Conservation (phyloP, 495 filamentous ascomycete species). For the Talaromyces nanjingensis region DNA sequence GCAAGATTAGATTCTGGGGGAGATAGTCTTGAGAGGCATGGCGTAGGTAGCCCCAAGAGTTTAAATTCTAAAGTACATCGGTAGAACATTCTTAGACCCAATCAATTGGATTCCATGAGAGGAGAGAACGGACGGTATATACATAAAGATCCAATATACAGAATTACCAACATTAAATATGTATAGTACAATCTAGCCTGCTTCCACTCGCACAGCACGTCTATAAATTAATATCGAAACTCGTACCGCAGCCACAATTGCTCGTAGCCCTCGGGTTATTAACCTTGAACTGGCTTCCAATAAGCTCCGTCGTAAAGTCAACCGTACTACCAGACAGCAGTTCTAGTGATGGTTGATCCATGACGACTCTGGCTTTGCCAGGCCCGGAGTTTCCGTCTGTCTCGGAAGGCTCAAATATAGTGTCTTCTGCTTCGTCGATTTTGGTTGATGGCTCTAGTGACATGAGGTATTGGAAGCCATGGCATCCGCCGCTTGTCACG, state of each 20-base stretch:
- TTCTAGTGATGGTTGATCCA: constrained; percentile 83
- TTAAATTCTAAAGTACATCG: neutral
- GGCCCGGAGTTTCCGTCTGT: constrained; percentile 21
- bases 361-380: constrained; percentile 71
- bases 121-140: neutral
- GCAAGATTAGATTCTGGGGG: no score
- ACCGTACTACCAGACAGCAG: constrained; percentile 87
- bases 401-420: constrained; percentile 39
- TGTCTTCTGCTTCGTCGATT: constrained; percentile 70
- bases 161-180: neutral
- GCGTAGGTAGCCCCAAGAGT: neutral
- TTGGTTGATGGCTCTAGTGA: constrained; percentile 58
- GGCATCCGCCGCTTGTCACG: constrained; percentile 88
- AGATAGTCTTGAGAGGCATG: neutral
- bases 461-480: constrained; percentile 98
- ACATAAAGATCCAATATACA: neutral
- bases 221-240: constrained; percentile 81
- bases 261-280: constrained; percentile 86
- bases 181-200: neutral
- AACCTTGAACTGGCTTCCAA: constrained; percentile 95
- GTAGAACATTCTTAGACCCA: no score
- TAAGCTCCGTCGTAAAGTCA: constrained; percentile 93
- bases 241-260: constrained; percentile 96
- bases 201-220: neutral
- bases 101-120: neutral